Percentiles rank a stretch among this genome's conserved stretches.
Conservation (phyloP, 352 stramenopile genomes). For the Phytopythium delawarense region DNA sequence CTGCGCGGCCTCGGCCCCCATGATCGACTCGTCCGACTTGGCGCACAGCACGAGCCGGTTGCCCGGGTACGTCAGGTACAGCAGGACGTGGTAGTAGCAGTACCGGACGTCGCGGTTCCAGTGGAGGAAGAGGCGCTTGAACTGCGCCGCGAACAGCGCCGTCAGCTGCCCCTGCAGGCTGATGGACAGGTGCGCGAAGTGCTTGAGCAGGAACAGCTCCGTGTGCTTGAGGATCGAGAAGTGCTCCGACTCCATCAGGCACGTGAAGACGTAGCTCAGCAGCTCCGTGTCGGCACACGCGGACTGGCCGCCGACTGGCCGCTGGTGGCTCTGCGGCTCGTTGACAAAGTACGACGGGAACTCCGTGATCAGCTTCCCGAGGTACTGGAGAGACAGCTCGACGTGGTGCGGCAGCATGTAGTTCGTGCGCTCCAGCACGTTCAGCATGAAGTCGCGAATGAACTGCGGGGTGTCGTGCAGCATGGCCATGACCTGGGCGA, state of each 20-base stretch:
- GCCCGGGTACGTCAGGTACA: slow-evolving; percentile 77
- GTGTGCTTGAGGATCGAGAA: slow-evolving; percentile 68
- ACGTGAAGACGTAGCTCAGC: slow-evolving; percentile 49
- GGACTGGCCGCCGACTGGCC: slow-evolving; percentile 3
- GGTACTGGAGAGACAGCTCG: slow-evolving; percentile 58
- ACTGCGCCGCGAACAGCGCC: slow-evolving; percentile 40
- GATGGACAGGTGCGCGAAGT: slow-evolving; percentile 49
- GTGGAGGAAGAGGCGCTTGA: slow-evolving; percentile 70
- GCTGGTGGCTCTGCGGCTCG: slow-evolving; percentile 18
- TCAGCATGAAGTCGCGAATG: slow-evolving; percentile 57
- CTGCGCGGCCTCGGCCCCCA: slow-evolving; percentile 51
- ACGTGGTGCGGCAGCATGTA: slow-evolving; percentile 69
- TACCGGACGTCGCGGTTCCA: slow-evolving; percentile 84
- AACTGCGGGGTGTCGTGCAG: slow-evolving; percentile 41
- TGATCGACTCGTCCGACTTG: slow-evolving; percentile 66
- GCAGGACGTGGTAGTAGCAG: slow-evolving; percentile 75
- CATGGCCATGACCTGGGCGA: slow-evolving; percentile 52
- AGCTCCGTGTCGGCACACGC: slow-evolving; percentile 28
- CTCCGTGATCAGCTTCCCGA: slow-evolving; percentile 48
- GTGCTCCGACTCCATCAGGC: slow-evolving; percentile 63
- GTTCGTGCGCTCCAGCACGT: slow-evolving; percentile 59
- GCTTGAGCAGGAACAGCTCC: slow-evolving; percentile 64
- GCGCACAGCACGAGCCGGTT: slow-evolving; percentile 73
- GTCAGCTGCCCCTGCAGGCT: slow-evolving; percentile 50
- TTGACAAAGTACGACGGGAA: slow-evolving; percentile 64